A percentile compares a stretch with the other conserved stretches of the same genome.
phyloP scores from a whole-genome alignment of 2,329 filamentous ascomycete genomes.

The Curvularia hawaiiensis region DNA sequence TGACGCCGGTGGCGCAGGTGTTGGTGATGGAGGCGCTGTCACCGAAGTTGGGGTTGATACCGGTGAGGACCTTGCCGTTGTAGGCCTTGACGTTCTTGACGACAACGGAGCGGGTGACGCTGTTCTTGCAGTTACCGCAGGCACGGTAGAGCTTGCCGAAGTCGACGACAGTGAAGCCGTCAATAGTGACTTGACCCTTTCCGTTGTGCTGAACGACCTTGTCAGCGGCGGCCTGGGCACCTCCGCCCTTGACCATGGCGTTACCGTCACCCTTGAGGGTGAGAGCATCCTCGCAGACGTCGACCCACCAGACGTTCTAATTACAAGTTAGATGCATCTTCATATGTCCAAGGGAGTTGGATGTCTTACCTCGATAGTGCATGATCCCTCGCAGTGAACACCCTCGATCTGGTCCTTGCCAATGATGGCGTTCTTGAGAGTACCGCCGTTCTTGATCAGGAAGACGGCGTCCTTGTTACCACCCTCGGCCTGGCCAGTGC shows the following conservation, averaged over 20 bases:
- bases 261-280: conserved; percentile 46
- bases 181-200: conserved; percentile 47
- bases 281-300: conserved; percentile 51
- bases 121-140: conserved; percentile 58
- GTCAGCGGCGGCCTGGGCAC: conserved; percentile 47
- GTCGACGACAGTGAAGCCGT: conserved; percentile 44
- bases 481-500: conserved; percentile 53
- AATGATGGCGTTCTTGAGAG: conserved; percentile 62
- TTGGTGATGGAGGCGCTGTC: conserved; percentile 53
- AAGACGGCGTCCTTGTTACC: conserved; percentile 58
- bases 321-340: conserved; percentile 34
- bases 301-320: conserved; percentile 51
- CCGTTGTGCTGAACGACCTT: conserved; percentile 54
- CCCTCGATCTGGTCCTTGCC: conserved; percentile 54
- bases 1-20: conserved; percentile 36
- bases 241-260: conserved; percentile 49
- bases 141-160: conserved; percentile 54
- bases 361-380: conserved; percentile 47
- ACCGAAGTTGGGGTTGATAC: conserved; percentile 60
- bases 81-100: conserved; percentile 53
- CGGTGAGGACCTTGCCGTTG: conserved; percentile 51
- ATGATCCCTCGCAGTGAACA: conserved; percentile 47
- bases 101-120: conserved; percentile 50
- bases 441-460: conserved; percentile 57
- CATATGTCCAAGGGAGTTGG: not conserved